phyloP scores from a whole-genome alignment of 257 asterid genomes.

The Scutellaria barbata region DNA sequence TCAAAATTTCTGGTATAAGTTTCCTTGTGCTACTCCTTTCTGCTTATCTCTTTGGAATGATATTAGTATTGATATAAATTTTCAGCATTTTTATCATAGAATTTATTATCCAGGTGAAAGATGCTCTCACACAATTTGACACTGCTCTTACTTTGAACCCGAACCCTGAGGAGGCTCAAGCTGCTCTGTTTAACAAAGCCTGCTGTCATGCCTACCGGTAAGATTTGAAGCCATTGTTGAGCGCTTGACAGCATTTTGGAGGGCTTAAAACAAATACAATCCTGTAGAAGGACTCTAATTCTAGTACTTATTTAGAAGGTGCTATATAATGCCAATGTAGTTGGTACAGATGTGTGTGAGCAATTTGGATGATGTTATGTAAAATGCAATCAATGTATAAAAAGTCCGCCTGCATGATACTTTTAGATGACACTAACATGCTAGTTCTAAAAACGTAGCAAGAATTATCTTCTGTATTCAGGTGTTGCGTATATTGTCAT shows the following conservation, averaged over 20 bases:
- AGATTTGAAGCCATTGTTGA: background rate
- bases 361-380: background rate
- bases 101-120: conserved; percentile 70
- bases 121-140: conserved; percentile 86
- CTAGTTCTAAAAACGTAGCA: background rate
- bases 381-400: background rate
- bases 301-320: conserved; percentile 9
- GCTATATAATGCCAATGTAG: conserved; percentile 21
- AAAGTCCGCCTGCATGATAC: background rate
- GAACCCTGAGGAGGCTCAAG: conserved; percentile 79
- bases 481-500: conserved; percentile 7
- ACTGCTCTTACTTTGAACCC: conserved; percentile 89
- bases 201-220: conserved; percentile 98
- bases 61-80: background rate
- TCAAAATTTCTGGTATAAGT: background rate
- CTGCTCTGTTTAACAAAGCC: conserved; percentile 95
- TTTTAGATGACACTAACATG: conserved; percentile 9
- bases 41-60: conserved; percentile 28
- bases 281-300: background rate
- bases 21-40: background rate
- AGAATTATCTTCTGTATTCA: background rate
- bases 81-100: background rate
- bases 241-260: background rate
- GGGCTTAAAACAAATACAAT: conserved; percentile 1
- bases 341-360: background rate